Evolutionary conservation across 169 alveolate species (phyloP).

Genomic region (Eimeria praecox): DNA sequence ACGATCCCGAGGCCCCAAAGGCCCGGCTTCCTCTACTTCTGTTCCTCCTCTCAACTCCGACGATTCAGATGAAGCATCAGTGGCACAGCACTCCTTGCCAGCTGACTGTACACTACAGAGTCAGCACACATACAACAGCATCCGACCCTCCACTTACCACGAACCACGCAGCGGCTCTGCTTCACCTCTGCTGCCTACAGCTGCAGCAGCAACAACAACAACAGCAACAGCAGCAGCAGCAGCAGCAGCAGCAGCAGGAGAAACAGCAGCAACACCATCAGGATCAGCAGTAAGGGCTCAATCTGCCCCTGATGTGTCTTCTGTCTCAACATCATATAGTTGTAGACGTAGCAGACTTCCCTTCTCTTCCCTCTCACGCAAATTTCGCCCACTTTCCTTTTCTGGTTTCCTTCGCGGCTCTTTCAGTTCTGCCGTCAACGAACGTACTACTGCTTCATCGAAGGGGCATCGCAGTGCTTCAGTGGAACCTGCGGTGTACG

Average conservation of each 20-base stretch:
- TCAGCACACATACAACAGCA: not conserved
- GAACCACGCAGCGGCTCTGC: not conserved
- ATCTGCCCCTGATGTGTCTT: not conserved
- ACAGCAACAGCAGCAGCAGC: not conserved
- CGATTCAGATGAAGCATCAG: not conserved
- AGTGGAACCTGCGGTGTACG: not conserved
- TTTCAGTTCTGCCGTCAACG: not conserved
- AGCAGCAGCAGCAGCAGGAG: not conserved
- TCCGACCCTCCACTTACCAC: too few species aligned
- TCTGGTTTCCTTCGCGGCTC: not conserved
- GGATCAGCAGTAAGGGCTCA: not conserved
- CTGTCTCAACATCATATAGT: not conserved
- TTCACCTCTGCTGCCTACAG: not conserved
- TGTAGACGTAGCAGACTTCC: slow-evolving; percentile 12
- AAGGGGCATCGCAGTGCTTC: not conserved
- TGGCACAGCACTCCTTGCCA: not conserved
- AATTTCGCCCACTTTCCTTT: not conserved
- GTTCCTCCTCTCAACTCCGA: not conserved
- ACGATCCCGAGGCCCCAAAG: not conserved
- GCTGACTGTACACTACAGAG: not conserved
- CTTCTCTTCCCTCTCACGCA: not conserved
- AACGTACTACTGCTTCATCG: not conserved
- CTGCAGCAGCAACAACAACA: not conserved
- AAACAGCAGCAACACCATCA: not conserved
- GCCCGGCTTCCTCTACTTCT: too few species aligned